phyloP scores from a whole-genome alignment of 208 protist species.

The Crithidia expoeki region DNA sequence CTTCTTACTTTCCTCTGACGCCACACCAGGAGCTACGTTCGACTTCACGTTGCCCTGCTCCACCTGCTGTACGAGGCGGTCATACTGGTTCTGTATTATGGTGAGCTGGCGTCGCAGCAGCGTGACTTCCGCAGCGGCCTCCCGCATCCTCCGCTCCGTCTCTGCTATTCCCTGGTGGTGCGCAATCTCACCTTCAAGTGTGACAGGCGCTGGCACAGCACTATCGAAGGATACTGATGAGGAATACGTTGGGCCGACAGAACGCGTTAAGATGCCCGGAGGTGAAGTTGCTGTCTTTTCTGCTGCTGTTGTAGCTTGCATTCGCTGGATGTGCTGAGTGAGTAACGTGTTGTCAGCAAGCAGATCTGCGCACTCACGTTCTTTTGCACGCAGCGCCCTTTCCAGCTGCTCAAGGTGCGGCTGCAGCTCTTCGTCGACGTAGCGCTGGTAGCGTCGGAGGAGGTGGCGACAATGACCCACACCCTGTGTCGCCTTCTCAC shows the following conservation, averaged over 20 bases:
- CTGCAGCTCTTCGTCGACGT: slow-evolving; percentile 33
- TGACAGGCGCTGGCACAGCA: background rate
- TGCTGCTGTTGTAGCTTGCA: background rate
- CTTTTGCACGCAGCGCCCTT: background rate
- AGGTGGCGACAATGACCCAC: slow-evolving; percentile 12
- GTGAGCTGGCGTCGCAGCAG: slow-evolving; percentile 10
- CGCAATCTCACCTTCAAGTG: background rate
- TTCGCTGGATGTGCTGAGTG: slow-evolving; percentile 1
- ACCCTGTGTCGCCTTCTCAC: background rate
- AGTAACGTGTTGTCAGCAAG: slow-evolving; percentile 19
- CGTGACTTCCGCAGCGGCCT: slow-evolving; percentile 9
- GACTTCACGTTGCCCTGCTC: slow-evolving; percentile 2
- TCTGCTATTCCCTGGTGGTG: background rate
- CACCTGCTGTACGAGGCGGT: background rate
- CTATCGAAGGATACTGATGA: background rate
- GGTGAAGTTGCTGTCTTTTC: background rate
- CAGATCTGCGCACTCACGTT: slow-evolving; percentile 11
- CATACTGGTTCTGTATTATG: background rate
- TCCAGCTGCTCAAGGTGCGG: background rate
- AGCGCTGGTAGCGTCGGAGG: slow-evolving; percentile 28
- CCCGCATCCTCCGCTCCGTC: background rate
- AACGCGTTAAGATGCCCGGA: background rate
- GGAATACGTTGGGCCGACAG: background rate
- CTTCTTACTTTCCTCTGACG: background rate
- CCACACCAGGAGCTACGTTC: background rate